Evolutionary conservation across 768 basidiomycete species (phyloP).

Genomic region (Pleurotus djamor): DNA sequence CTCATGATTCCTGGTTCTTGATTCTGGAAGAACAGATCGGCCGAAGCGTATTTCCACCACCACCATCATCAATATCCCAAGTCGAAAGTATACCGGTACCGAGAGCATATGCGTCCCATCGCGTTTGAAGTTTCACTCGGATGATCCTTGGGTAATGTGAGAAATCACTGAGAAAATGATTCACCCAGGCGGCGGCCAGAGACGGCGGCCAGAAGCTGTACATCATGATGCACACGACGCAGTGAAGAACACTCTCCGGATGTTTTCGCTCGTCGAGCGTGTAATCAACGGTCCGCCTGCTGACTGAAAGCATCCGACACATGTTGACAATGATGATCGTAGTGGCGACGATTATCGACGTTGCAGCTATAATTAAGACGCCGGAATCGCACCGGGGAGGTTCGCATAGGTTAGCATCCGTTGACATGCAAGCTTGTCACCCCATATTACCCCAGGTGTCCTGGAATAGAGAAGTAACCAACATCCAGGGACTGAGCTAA

Average conservation of each 20-base stretch:
- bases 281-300: no score
- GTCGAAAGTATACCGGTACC: neutral
- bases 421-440: neutral
- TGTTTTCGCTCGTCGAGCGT: no score
- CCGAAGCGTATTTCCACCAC: neutral
- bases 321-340: neutral
- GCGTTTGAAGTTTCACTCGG: no score
- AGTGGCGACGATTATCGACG: neutral
- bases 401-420: neutral
- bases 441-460: slow-evolving; percentile 4
- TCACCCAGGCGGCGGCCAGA: neutral
- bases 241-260: no score
- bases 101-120: neutral
- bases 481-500: neutral
- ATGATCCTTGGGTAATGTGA: no score
- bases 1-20: neutral
- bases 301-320: neutral
- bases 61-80: neutral
- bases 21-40: neutral
- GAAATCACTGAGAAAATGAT: neutral
- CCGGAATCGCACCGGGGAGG: neutral
- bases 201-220: neutral
- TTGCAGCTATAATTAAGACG: neutral
- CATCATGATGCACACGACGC: neutral
- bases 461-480: neutral